Evolutionary conservation across 768 basidiomycete genomes (phyloP).

Genomic region (Mycena maculata): DNA sequence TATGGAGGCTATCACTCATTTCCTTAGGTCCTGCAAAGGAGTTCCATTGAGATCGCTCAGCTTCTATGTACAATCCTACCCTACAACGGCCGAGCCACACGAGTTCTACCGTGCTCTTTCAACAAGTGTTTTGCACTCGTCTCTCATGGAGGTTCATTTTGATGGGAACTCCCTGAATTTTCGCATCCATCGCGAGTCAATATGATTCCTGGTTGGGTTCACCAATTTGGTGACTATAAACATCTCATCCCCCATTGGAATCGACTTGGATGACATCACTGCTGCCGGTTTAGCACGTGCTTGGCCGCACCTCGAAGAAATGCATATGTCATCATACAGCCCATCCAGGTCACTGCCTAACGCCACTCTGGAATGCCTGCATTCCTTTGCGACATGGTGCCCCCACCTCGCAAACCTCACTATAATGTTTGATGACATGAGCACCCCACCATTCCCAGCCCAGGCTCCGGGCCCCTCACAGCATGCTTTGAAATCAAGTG

Average conservation of each 20-base stretch:
- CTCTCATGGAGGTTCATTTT: background rate
- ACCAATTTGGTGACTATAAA: constrained; percentile 1
- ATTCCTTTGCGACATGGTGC: constrained; percentile 9
- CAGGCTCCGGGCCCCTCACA: background rate
- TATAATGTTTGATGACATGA: background rate
- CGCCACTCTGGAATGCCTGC: constrained; percentile 9
- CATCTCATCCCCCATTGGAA: constrained; percentile 14
- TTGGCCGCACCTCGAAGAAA: constrained; percentile 10
- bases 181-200: constrained; percentile 7
- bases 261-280: constrained; percentile 16
- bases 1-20: constrained; percentile 8
- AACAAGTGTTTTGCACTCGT: background rate
- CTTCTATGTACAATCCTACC: constrained; percentile 2
- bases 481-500: background rate
- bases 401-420: constrained; percentile 11
- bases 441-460: background rate
- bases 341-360: background rate
- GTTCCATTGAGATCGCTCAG: constrained; percentile 11
- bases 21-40: constrained; percentile 16
- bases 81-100: constrained; percentile 8
- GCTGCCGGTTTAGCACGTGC: constrained; percentile 3
- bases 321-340: background rate
- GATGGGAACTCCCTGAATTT: constrained; percentile 6
- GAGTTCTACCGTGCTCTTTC: constrained; percentile 12
- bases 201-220: constrained; percentile 11